Base-by-base conservation (phyloP, 2,329 filamentous ascomycete species). In the Hypoxylon sp. region DNA sequence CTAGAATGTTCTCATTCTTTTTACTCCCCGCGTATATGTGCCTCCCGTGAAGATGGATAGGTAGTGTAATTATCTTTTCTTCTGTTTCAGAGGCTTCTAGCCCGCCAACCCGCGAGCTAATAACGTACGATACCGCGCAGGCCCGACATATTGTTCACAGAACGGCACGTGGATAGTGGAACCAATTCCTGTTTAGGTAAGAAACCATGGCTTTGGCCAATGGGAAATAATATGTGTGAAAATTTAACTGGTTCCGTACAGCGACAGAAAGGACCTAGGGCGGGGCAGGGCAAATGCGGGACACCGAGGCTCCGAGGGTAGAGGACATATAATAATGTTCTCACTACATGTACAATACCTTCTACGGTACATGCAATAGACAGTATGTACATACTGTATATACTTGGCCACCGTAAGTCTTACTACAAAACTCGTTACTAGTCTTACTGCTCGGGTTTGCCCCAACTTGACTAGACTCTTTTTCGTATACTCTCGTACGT, bases 141-240 rank as follows among this genome's bases (percentile, higher is more conserved):
- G 36, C 21, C 45, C 43, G 52, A 43, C 30, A 28, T 23, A 56
- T 53, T 58, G 41, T 28, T 25, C 38, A 55, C 52, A 38, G 62
- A 41, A 52, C 21, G 51, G 38, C 56, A 67, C 60, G 60, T 64
- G 63, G 51, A 38, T 50, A 9, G 36, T 61, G 52, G 57, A 51
- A 32, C 61, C 52, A 64, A 25, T 64, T 64, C 67, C 64, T 19
- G 5, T 69, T 69, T 62, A 46, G 67, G 67, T 62, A 69, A 67
- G 63, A 69, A 62, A 69, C 5, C 10, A 21, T 13, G 36, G 14
- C 49, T 36, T 62, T 11, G 11, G 21, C 67, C 67, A 69, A 69
- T 69, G 19, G 53, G 67, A 55, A 63, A 63, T 55, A 53, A 50
- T 14, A 30, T 25, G 6, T 2, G 43, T 41, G 50, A 65, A 60